Conservation (phyloP, 352 stramenopile genomes). For the Pythium biforme region DNA sequence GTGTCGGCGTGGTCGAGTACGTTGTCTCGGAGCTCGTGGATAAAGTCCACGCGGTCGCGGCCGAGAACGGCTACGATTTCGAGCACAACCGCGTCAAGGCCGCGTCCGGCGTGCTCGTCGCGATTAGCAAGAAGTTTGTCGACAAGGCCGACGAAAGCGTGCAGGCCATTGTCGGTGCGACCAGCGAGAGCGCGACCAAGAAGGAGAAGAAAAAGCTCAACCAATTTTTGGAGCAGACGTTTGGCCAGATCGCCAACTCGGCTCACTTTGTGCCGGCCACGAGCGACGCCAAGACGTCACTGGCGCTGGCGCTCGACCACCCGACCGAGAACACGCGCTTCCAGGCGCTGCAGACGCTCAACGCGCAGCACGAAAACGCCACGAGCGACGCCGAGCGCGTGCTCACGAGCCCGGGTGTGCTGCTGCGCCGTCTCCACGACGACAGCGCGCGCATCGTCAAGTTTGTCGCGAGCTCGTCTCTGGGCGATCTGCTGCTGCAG, state of each 20-base stretch:
- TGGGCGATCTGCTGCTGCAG: slow-evolving; percentile 57
- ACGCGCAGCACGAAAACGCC: slow-evolving; percentile 45
- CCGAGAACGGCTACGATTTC: slow-evolving; percentile 37
- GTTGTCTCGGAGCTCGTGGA: slow-evolving; percentile 51
- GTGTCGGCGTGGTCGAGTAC: slow-evolving; percentile 43
- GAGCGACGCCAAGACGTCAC: slow-evolving; percentile 64
- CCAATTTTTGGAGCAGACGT: slow-evolving; percentile 64
- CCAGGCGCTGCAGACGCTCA: slow-evolving; percentile 64
- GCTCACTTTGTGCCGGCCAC: slow-evolving; percentile 70
- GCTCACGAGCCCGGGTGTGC: slow-evolving; percentile 49
- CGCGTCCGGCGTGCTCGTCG: slow-evolving; percentile 41
- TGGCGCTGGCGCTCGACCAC: slow-evolving; percentile 78
- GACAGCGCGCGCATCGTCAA: slow-evolving; percentile 71
- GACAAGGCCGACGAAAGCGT: slow-evolving; percentile 44
- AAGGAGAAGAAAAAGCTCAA: slow-evolving; percentile 55
- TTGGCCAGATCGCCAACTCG: slow-evolving; percentile 71
- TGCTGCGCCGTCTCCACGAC: slow-evolving; percentile 73
- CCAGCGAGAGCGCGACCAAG: slow-evolving; percentile 26
- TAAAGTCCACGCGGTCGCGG: slow-evolving; percentile 44
- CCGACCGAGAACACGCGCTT: slow-evolving; percentile 74
- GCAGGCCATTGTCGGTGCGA: slow-evolving; percentile 11
- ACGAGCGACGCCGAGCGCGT: slow-evolving; percentile 30
- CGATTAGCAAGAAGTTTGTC: slow-evolving; percentile 64
- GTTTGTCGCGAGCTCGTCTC: slow-evolving; percentile 48
- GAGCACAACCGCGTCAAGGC: slow-evolving; percentile 44